Base-by-base conservation (phyloP, 192 early-diverging fungal genomes). In the Coemansia sp. region DNA sequence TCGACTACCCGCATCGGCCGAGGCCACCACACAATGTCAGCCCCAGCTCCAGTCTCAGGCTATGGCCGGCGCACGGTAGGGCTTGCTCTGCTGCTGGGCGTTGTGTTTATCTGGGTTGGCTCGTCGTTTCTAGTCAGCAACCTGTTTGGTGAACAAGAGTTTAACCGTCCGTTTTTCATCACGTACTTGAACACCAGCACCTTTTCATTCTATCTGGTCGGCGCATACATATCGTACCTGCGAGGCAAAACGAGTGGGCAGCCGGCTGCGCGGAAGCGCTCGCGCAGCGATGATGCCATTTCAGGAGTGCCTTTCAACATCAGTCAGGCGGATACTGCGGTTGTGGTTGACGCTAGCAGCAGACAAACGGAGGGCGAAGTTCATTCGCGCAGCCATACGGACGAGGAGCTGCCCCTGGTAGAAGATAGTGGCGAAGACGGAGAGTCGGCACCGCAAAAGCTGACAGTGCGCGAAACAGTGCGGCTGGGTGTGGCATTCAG, bases 41-140 rank as follows among this genome's bases (percentile, higher is more conserved):
- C 38, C 11, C 12, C 8, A 12, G 25, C 18, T 5, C 16, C 43
- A n/a, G n/a, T n/a, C n/a, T n/a, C n/a, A 27, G 55, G 30, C 23
- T 32, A 47, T 32, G 38, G 60, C 11, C 84, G 89, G 12, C 85
- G 83, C 23, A 64, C 80, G n/a, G 35, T 82, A 24, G 91, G 91
- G 7, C 71, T 91, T n/a, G 12, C 84, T 2, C 69, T 84, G 27
- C 70, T 92, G 19, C 68, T 91, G 11, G 64, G 77, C 48, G 89
- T 92, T 8, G 91, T 91, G 43, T 60, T 88, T 50, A 90, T 92
- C 46, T 92, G 91, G 91, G 87, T 90, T 3, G 80, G 81, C 1
- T 88, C 86, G 38, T 89, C 88, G 18, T 92, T 90, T 67, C 65
- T 91, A 12, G 87, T 89, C 74, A 90, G 84, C 82, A 85, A 80